These are phyloP conservation scores for Acanthamoeba culbertsoni DNA, from an alignment of 208 protist genomes.

Conservation along the genomic window DNA sequence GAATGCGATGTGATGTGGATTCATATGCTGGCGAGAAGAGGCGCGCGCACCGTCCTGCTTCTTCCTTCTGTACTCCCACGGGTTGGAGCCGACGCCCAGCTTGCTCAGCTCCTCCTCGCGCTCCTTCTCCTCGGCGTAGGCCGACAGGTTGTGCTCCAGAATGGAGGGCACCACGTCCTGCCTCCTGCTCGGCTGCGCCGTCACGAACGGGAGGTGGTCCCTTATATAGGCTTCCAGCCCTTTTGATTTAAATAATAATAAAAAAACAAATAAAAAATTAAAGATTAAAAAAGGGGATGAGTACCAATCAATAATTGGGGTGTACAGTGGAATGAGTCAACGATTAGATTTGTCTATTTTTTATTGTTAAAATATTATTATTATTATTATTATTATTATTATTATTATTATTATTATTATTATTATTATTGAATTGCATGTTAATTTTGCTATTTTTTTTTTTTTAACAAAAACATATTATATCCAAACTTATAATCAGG, in stretches of 20 bases:
- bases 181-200: background rate
- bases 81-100: conserved; percentile 56
- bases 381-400: too few relatives aligned
- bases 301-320: too few relatives aligned
- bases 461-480: too few relatives aligned
- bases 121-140: conserved; percentile 63
- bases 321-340: too few relatives aligned
- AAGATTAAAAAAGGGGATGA: background rate
- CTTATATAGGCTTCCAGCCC: conserved; percentile 53
- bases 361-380: too few relatives aligned
- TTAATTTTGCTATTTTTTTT: too few relatives aligned
- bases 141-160: conserved; percentile 68
- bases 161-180: conserved; percentile 65
- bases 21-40: background rate
- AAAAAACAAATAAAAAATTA: background rate
- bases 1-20: background rate
- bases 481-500: too few relatives aligned
- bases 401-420: too few relatives aligned
- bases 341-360: too few relatives aligned
- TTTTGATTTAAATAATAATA: background rate
- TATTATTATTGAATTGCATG: too few relatives aligned
- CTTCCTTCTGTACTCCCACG: background rate
- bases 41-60: conserved; percentile 6
- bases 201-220: conserved; percentile 27
- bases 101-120: conserved; percentile 65